Evolutionary conservation across 768 basidiomycete genomes (phyloP).

Genomic region (Auriculariales sp.): DNA sequence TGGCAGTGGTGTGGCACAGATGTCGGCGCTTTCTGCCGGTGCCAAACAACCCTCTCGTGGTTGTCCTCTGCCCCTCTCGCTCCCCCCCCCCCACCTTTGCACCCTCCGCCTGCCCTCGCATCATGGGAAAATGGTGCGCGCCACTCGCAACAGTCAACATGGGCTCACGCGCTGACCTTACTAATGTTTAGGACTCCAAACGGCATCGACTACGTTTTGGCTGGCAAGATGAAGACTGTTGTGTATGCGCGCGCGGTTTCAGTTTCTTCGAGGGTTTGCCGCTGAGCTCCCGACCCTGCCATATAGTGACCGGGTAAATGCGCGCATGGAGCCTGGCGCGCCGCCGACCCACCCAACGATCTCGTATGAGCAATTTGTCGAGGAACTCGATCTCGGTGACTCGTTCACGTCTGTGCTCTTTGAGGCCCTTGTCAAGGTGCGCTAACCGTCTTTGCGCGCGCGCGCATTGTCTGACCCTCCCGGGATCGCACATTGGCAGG

Average conservation of each 20-base stretch:
- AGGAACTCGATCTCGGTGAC: conserved; percentile 65
- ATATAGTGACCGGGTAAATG: conserved; percentile 39
- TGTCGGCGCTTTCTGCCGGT: no score
- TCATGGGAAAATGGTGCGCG: conserved; percentile 1
- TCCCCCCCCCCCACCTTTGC: no score
- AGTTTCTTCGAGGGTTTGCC: background rate
- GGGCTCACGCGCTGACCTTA: background rate
- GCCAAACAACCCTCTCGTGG: no score
- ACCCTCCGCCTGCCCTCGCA: no score
- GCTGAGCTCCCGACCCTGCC: background rate
- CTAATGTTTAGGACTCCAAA: background rate
- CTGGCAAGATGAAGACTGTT: conserved; percentile 58
- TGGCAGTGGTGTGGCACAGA: no score
- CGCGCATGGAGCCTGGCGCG: conserved; percentile 39
- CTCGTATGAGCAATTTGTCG: conserved; percentile 60
- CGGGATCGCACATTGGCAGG: conserved; percentile 25
- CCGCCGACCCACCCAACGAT: conserved; percentile 42
- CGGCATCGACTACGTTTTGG: conserved; percentile 45
- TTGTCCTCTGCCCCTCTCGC: no score
- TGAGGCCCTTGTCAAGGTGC: conserved; percentile 67
- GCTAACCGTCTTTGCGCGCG: conserved; percentile 8
- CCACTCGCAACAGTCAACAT: background rate
- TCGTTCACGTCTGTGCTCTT: conserved; percentile 64
- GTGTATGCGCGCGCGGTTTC: conserved; percentile 36
- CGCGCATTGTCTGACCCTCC: background rate